phyloP scores from a whole-genome alignment of 805 yeast genomes.

The Zygosaccharomyces rouxii region DNA sequence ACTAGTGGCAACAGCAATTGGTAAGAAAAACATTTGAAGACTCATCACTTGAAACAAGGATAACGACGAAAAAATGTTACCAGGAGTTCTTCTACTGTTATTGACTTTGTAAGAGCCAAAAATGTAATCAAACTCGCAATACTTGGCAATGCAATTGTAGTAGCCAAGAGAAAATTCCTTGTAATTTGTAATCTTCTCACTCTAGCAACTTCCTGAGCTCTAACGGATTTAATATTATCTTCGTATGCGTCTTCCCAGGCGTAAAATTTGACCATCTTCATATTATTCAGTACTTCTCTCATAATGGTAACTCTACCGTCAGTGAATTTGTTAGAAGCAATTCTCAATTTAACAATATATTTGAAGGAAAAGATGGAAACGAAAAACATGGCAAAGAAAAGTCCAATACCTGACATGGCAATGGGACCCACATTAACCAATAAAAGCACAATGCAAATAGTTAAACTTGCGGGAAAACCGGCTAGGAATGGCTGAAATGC shows the following conservation, averaged over 20 bases:
- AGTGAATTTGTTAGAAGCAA: slow-evolving; percentile 56
- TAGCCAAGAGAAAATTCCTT: slow-evolving; percentile 60
- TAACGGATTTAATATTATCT: slow-evolving; percentile 47
- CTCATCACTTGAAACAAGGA: slow-evolving; percentile 62
- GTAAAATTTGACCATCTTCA: slow-evolving; percentile 81
- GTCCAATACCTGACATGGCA: slow-evolving; percentile 65
- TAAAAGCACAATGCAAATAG: slow-evolving; percentile 59
- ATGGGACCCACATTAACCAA: slow-evolving; percentile 66
- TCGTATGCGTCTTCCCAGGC: slow-evolving; percentile 88
- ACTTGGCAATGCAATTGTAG: slow-evolving; percentile 63
- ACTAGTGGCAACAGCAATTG: slow-evolving; percentile 63
- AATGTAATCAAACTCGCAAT: slow-evolving; percentile 66
- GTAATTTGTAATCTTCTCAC: slow-evolving; percentile 61
- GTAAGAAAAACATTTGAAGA: slow-evolving; percentile 61
- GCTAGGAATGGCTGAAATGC: slow-evolving; percentile 61
- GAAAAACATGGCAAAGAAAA: slow-evolving; percentile 41
- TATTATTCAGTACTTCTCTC: slow-evolving; percentile 71
- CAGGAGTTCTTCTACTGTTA: slow-evolving; percentile 44
- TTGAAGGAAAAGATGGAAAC: slow-evolving; percentile 46
- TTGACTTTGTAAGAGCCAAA: slow-evolving; percentile 44
- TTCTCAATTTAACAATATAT: slow-evolving; percentile 51
- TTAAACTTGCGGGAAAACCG: slow-evolving; percentile 60
- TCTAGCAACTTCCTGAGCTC: slow-evolving; percentile 57
- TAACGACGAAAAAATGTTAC: slow-evolving; percentile 63
- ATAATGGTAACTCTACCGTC: slow-evolving; percentile 72